Evolutionary conservation across 768 basidiomycete genomes (phyloP).

Genomic region (Zangia roseola): DNA sequence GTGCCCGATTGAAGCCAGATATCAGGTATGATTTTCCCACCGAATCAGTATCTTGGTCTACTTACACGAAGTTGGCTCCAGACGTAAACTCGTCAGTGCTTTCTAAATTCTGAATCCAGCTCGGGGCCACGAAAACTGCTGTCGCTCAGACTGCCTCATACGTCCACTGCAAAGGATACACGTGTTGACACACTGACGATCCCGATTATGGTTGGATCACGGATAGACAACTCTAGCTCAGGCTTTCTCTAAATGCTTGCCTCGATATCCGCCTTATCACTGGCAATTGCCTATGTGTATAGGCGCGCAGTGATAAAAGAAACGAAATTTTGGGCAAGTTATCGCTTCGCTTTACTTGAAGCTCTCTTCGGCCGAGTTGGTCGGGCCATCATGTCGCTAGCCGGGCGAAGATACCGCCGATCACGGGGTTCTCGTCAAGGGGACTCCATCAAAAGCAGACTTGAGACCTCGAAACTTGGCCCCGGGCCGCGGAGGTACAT

Average conservation of each 20-base stretch:
- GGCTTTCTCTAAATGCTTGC: background rate
- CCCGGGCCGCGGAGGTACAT: no score
- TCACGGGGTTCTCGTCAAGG: constrained; percentile 20
- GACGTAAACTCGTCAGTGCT: constrained; percentile 3
- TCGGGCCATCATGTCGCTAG: constrained; percentile 12
- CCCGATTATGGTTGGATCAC: background rate
- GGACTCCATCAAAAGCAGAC: background rate
- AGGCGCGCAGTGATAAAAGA: background rate
- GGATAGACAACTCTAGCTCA: background rate
- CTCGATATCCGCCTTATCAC: background rate
- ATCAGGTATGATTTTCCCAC: constrained; percentile 13
- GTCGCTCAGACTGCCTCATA: no score
- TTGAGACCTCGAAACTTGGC: background rate
- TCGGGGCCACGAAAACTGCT: no score
- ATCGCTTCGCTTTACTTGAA: background rate
- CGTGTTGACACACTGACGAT: no score
- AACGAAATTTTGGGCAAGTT: constrained; percentile 10
- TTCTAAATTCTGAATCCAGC: no score
- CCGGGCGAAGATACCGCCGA: constrained; percentile 17
- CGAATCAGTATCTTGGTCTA: background rate
- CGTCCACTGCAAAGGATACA: no score
- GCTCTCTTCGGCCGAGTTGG: constrained; percentile 13
- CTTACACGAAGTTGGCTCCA: background rate
- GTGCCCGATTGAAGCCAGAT: constrained; percentile 7
- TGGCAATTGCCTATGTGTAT: background rate